These are phyloP conservation scores for Saccharomycopsis crataegensis DNA, from an alignment of 1,139 yeast genomes.

Conservation along the genomic window DNA sequence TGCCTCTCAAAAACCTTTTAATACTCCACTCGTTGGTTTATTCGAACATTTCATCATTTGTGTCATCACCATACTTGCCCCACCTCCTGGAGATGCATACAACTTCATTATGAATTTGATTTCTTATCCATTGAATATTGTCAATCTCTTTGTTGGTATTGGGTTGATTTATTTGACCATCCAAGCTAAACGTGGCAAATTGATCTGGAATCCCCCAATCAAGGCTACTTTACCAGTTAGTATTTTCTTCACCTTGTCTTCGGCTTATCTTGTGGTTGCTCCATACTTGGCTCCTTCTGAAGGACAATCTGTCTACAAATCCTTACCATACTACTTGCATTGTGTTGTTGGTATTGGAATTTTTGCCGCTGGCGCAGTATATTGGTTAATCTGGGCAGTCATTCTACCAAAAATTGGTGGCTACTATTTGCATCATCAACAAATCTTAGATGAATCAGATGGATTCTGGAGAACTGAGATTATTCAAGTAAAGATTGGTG, in stretches of 20 bases:
- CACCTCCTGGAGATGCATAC: slow-evolving; percentile 76
- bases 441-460: slow-evolving; percentile 55
- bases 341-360: slow-evolving; percentile 80
- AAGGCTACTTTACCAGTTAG: slow-evolving; percentile 60
- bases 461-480: slow-evolving; percentile 73
- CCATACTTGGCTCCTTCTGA: slow-evolving; percentile 73
- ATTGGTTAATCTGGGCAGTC: slow-evolving; percentile 65
- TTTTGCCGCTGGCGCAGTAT: slow-evolving; percentile 60
- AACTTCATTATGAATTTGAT: slow-evolving; percentile 67
- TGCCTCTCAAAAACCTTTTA: slow-evolving; percentile 48
- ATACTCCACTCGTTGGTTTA: slow-evolving; percentile 47
- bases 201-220: slow-evolving; percentile 70
- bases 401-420: slow-evolving; percentile 52
- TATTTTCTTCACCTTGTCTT: slow-evolving; percentile 57
- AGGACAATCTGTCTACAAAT: slow-evolving; percentile 59
- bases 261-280: slow-evolving; percentile 65
- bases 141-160: slow-evolving; percentile 66
- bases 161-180: slow-evolving; percentile 63
- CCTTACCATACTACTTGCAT: slow-evolving; percentile 71
- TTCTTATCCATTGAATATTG: slow-evolving; percentile 67
- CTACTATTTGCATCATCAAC: slow-evolving; percentile 51
- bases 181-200: slow-evolving; percentile 42
- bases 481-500: slow-evolving; percentile 33
- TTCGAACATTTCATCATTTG: slow-evolving; percentile 49
- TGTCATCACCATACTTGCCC: slow-evolving; percentile 47